phyloP scores from a whole-genome alignment of 2,329 filamentous ascomycete species.

The Coccinonectria pachysandricola region DNA sequence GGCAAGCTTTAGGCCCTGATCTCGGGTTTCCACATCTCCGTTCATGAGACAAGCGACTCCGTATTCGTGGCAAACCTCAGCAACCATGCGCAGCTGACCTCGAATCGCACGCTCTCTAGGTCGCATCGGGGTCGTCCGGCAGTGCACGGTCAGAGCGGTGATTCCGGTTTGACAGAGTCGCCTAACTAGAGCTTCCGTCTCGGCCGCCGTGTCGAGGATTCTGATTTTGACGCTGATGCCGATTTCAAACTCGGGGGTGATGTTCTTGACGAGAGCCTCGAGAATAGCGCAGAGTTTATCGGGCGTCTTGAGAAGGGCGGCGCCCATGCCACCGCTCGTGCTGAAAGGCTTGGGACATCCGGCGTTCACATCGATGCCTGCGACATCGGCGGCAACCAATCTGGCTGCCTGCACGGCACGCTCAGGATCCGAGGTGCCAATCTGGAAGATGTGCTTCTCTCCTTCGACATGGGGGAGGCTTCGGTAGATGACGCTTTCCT shows the following conservation, averaged over 20 bases:
- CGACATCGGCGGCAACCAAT: conserved; percentile 76
- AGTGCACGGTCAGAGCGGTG: conserved; percentile 85
- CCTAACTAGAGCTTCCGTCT: conserved; percentile 69
- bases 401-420: conserved; percentile 76
- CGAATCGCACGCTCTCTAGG: conserved; percentile 81
- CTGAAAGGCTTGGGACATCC: conserved; percentile 98
- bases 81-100: conserved; percentile 76
- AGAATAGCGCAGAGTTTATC: conserved; percentile 78
- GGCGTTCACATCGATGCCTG: conserved; percentile 92
- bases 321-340: conserved; percentile 89
- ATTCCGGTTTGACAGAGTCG: conserved; percentile 80
- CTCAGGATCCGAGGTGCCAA: conserved; percentile 77
- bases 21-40: conserved; percentile 71
- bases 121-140: conserved; percentile 91
- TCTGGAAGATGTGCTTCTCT: conserved; percentile 73
- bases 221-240: conserved; percentile 97
- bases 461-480: conserved; percentile 70
- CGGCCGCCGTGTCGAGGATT: conserved; percentile 63
- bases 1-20: conserved; percentile 62
- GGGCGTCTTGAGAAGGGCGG: conserved; percentile 75
- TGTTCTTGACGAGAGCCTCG: conserved; percentile 67
- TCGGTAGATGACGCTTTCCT: conserved; percentile 69
- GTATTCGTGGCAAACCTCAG: conserved; percentile 64
- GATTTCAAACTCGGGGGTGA: conserved; percentile 69
- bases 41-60: conserved; percentile 95